Evolutionary conservation across 2,329 filamentous ascomycete genomes (phyloP), one percentile per base, ranked within the genome.

Genomic region (Diaporthe citrichinensis): DNA sequence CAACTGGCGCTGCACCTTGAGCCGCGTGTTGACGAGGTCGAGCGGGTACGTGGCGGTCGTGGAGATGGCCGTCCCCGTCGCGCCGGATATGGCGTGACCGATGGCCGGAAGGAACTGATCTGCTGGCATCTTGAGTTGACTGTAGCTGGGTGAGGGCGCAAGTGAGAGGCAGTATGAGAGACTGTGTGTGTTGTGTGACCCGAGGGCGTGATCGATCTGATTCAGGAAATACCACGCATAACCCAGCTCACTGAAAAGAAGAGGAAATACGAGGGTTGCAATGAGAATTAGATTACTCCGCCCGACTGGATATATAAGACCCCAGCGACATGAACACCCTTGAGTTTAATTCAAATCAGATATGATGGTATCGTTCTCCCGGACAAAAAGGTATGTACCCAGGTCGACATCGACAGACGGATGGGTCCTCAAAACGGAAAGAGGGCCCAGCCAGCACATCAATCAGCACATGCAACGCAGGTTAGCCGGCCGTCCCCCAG

Each of bases 41-140:
- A 98, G 89, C 2, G 95, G 96, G 82, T 98, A 97, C 8, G 94
- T 92, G 73, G 92, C 85, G 62, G 95, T 88, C 79, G 96, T 96
- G 15, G 95, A 94, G 76, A 96, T 89, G 23, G 94, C 93, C 0
- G 94, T 94, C 49, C 95, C 95, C 0, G 92, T 86, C 7, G 94
- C 94, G 71, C 95, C 95, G 5, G 95, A 95, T 44, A 94, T 84
- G 72, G 94, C 95, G 86, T 98, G 95, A 59, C 94, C 94, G 12
- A 98, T 86, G 46, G 95, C 94, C 68, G 94, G 93, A 6, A 97
- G 89, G 81, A 87, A 76, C 78, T 77, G 78, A 51, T 78, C 77
- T 72, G 79, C 77, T 77, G 78, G 76, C 78, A 79, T 80, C 3
- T 72, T 67, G 23, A 5, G 71, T 65, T 34, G 41, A 10, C 9